phyloP scores from a whole-genome alignment of 192 early-diverging fungal species.

The Coemansia sp. region DNA sequence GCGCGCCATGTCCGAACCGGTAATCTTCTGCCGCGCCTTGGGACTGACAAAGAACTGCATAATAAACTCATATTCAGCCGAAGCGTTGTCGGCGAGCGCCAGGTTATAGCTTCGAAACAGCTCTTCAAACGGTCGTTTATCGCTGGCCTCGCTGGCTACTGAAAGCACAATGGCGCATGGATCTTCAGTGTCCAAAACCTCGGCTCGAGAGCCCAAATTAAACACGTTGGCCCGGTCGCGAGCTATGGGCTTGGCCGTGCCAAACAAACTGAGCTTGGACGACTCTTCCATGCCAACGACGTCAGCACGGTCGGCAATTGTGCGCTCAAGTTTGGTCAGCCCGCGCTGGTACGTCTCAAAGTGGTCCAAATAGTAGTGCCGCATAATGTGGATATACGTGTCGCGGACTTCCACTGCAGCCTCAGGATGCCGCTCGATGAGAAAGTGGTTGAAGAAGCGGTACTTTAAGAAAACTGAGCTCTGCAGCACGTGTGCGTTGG shows the following conservation, averaged over 20 bases:
- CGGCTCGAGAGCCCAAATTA: slow-evolving; percentile 78
- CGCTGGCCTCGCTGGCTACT: slow-evolving; percentile 44
- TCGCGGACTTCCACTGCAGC: slow-evolving; percentile 84
- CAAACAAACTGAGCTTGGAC: slow-evolving; percentile 70
- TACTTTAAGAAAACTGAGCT: slow-evolving; percentile 88
- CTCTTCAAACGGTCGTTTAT: slow-evolving; percentile 70
- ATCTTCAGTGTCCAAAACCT: slow-evolving; percentile 70
- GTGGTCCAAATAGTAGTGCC: slow-evolving; percentile 83
- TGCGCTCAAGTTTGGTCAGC: slow-evolving; percentile 71
- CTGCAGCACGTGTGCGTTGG: slow-evolving; percentile 92
- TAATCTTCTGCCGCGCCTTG: slow-evolving; percentile 59
- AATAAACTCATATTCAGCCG: slow-evolving; percentile 91
- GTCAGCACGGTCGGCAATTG: slow-evolving; percentile 79
- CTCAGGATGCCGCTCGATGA: slow-evolving; percentile 82
- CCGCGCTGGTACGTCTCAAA: slow-evolving; percentile 87
- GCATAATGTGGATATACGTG: slow-evolving; percentile 80
- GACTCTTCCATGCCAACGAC: slow-evolving; percentile 86
- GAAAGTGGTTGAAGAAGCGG: slow-evolving; percentile 88
- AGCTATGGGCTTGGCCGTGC: slow-evolving; percentile 62
- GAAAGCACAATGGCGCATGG: slow-evolving; percentile 79
- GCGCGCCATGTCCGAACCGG: slow-evolving; percentile 61
- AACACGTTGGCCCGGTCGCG: slow-evolving; percentile 85
- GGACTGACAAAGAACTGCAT: slow-evolving; percentile 84
- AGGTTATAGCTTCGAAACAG: slow-evolving; percentile 91
- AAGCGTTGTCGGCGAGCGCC: slow-evolving; percentile 91